Evolutionary conservation across 1,284 basidiomycete species (phyloP), one percentile per base, ranked within the genome.

Genomic region (Cryptococcus sp.): DNA sequence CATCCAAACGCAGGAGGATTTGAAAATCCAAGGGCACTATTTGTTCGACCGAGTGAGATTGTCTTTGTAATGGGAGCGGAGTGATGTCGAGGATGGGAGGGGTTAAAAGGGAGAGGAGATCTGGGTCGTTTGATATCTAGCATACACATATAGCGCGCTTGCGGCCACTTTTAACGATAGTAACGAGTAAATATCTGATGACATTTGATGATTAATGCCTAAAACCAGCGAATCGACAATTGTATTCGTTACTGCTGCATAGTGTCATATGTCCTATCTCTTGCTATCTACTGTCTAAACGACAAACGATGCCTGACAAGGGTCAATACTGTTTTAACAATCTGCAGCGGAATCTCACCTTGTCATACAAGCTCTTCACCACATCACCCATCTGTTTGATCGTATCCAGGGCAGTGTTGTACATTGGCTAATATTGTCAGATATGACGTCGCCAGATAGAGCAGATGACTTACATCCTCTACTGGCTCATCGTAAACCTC

Each of bases 361-460:
- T 92, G 15, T 89, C 89, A 68, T 94, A 96, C 57, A 97, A 77
- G 53, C 87, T 88, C 63, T 93, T 89, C 11, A 97, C 90, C 10
- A 97, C 92, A 68, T 92, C 90, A 49, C 87, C 85, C 1, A 97
- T 87, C 70, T 96, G 87, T 68, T 87, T 90, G 58, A 96, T 80
- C 4, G 92, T 95, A 49, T 91, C 85, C 55, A 97, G 86, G 4
- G 90, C 89, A 1, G 88, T 86, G 3, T 86, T 86, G 72, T 95
- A 96, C 58, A 89, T 86, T 58, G 87, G 84, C 89, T 93, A 68
- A 15, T 0, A 31, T 47, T 30, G 48, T 15, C 46, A 53, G 42
- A 23, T 15, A n/a, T 10, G n/a, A 41, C 41, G 23, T 33, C 43
- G 2, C 11, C n/a, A 31, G 4, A n/a, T 31, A 56, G 38, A 47